A percentile compares a stretch with the other conserved stretches of the same genome.
phyloP scores from a whole-genome alignment of 2,329 filamentous ascomycete species.

The Escovopsis weberi region DNA sequence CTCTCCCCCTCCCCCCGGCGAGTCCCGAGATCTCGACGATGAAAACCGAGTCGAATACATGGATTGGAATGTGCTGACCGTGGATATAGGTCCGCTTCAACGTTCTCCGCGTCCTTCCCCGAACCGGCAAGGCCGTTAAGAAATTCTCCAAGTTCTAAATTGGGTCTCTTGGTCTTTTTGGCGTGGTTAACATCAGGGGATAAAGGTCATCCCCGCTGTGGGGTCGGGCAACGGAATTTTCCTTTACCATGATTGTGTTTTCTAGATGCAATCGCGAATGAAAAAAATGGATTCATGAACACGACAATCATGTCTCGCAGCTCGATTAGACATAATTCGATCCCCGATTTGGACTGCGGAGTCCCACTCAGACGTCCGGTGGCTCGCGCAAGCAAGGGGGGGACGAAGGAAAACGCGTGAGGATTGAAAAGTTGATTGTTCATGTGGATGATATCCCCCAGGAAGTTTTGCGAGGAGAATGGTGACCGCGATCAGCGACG shows the following conservation, averaged over 20 bases:
- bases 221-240: conserved; percentile 27
- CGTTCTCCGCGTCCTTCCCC: conserved; percentile 94
- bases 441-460: background rate
- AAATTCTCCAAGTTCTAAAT: conserved; percentile 96
- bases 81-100: conserved; percentile 82
- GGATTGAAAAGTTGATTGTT: background rate
- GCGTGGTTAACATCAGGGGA: conserved; percentile 35
- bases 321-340: conserved; percentile 5
- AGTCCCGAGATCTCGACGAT: too few relatives aligned
- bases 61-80: conserved; percentile 11
- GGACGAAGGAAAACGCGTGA: conserved; percentile 1
- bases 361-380: background rate
- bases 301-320: conserved; percentile 12
- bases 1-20: too few relatives aligned
- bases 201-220: conserved; percentile 22
- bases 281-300: conserved; percentile 24
- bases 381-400: background rate
- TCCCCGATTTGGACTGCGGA: conserved; percentile 2
- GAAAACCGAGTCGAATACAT: background rate
- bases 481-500: background rate
- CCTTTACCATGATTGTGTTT: conserved; percentile 29
- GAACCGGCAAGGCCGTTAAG: conserved; percentile 96
- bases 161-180: conserved; percentile 36
- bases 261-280: conserved; percentile 29
- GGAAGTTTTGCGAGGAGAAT: background rate